Percentiles rank a stretch among this genome's conserved stretches.
These are phyloP conservation scores for Saccharomyces hybrid DNA, from an alignment of 1,139 yeast species.

Conservation along the genomic window DNA sequence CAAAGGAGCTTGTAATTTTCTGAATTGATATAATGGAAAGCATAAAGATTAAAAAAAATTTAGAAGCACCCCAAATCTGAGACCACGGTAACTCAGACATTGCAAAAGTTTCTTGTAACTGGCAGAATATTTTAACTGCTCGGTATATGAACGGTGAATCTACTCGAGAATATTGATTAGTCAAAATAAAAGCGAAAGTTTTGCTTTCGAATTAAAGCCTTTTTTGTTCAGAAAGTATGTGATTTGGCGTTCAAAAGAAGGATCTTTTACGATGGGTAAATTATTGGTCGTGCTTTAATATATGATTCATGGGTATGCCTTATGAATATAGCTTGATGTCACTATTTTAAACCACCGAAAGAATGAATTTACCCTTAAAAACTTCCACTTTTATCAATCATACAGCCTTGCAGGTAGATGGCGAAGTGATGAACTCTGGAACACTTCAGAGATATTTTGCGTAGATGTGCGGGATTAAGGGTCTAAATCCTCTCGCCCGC, in stretches of 20 bases:
- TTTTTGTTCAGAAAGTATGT: not conserved
- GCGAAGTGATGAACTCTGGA: not conserved
- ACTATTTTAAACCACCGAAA: not conserved
- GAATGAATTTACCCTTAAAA: not conserved
- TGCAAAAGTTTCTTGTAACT: not conserved
- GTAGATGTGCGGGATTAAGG: not conserved
- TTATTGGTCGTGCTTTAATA: constrained; percentile 5
- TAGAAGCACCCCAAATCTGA: not conserved
- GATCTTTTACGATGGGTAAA: not conserved
- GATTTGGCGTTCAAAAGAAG: not conserved
- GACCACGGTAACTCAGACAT: not conserved
- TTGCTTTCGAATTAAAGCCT: not conserved
- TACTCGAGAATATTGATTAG: not conserved
- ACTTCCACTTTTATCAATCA: constrained; percentile 1
- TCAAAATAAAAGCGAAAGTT: not conserved
- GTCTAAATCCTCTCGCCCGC: not conserved
- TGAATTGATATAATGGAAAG: not conserved
- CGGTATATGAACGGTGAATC: not conserved
- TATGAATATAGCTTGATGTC: constrained; percentile 5
- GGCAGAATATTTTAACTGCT: not conserved
- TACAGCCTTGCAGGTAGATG: not conserved
- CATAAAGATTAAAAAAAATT: not conserved
- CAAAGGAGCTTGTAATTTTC: not conserved
- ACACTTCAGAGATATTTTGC: not conserved
- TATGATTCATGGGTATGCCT: not conserved